phyloP scores from a whole-genome alignment of 2,329 filamentous ascomycete species.

The Neonectria magnoliae region DNA sequence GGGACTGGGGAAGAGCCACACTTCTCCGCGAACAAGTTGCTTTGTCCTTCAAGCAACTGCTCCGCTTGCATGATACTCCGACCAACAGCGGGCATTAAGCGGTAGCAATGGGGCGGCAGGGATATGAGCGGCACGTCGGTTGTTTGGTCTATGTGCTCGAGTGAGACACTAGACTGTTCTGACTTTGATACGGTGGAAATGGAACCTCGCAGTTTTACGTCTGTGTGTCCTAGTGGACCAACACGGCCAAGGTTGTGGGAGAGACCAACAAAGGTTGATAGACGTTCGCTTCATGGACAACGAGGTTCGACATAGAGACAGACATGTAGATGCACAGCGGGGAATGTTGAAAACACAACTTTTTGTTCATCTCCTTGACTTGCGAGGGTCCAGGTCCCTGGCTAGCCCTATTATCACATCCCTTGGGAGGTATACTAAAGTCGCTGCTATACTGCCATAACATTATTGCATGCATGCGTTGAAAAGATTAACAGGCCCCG shows the following conservation, averaged over 20 bases:
- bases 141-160: too few relatives aligned
- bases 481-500: neutral
- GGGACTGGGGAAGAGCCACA: too few relatives aligned
- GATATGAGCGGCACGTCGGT: too few relatives aligned
- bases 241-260: neutral
- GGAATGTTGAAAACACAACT: neutral
- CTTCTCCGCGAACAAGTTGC: too few relatives aligned
- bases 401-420: slow-evolving; percentile 10
- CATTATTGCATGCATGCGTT: slow-evolving; percentile 15
- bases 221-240: neutral
- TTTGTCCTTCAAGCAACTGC: too few relatives aligned
- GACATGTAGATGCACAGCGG: neutral
- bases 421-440: neutral
- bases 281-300: neutral
- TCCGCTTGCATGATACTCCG: too few relatives aligned
- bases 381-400: neutral
- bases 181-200: neutral
- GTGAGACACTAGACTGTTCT: too few relatives aligned
- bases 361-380: slow-evolving; percentile 15
- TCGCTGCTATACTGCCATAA: slow-evolving; percentile 4
- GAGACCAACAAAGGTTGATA: neutral
- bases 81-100: too few relatives aligned
- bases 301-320: neutral
- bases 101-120: too few relatives aligned
- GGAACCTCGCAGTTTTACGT: neutral